Evolutionary conservation across 352 stramenopile genomes (phyloP).

Genomic region (Pythium dissotocum): DNA sequence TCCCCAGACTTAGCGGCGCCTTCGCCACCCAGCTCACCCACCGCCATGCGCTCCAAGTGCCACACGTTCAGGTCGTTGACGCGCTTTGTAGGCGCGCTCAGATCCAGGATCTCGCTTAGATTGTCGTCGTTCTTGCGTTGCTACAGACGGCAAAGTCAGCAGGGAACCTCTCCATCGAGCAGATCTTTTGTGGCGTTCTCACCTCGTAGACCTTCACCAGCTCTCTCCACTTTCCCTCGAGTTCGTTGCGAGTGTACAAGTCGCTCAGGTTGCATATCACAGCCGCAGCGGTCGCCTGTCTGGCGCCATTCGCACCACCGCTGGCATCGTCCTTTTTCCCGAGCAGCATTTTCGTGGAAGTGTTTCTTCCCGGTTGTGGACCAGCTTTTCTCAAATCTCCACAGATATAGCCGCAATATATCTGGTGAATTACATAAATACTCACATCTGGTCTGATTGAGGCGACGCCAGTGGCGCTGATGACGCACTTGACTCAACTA

Average conservation of each 20-base stretch:
- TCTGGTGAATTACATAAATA: not conserved
- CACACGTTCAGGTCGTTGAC: slow-evolving; percentile 70
- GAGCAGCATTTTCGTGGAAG: not conserved
- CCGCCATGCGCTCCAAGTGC: slow-evolving; percentile 82
- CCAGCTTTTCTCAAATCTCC: not conserved
- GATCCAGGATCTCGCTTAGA: slow-evolving; percentile 69
- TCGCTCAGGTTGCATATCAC: slow-evolving; percentile 61
- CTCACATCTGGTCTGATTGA: too few species aligned
- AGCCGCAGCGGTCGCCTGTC: slow-evolving; percentile 20
- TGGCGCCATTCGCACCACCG: not conserved
- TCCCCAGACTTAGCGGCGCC: slow-evolving; percentile 34
- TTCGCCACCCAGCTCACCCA: slow-evolving; percentile 63
- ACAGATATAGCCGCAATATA: not conserved
- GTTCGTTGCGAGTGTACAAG: slow-evolving; percentile 58
- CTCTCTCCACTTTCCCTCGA: slow-evolving; percentile 70
- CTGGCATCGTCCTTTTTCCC: slow-evolving; percentile 4
- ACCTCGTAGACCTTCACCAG: slow-evolving; percentile 75
- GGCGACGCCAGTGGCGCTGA: too few species aligned
- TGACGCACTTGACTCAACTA: not conserved
- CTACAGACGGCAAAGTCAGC: slow-evolving; percentile 23
- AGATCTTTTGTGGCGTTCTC: slow-evolving; percentile 13
- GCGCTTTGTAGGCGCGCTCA: slow-evolving; percentile 56
- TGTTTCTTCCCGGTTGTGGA: not conserved
- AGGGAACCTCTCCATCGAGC: not conserved
- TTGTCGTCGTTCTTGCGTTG: slow-evolving; percentile 81